Base-by-base conservation (phyloP, 305 asterid species). In the Salvia sclarea region DNA sequence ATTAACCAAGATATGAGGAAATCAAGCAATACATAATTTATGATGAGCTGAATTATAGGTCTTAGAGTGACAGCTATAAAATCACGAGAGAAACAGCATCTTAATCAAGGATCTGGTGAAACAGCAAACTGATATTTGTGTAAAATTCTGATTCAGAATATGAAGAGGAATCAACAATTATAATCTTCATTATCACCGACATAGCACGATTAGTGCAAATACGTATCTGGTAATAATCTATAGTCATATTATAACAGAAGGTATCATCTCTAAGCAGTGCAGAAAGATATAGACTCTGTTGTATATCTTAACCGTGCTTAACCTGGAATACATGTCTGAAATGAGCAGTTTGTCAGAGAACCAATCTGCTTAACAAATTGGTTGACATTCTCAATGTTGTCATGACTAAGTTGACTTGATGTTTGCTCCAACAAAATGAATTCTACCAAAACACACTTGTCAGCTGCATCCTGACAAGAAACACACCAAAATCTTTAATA, bases 391-490 rank as follows among this genome's bases (percentile, higher is more conserved):
- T 75, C 86, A 64, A 85, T 49, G 75, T 73, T 55, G 69, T 85
- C 94, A 38, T n/a, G n/a, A n/a, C 81, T 81, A 58, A 75, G 80
- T 69, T 82, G 80, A 76, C 80, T 86, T 70, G 88, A 68, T 60
- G 81, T 65, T 79, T 84, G 91, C 80, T 84, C 88, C 75, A 94
- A 66, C 71, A 84, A 80, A 80, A 83, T 65, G 79, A 88, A 83
- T 75, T 94, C 96, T 62, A 91, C 82, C 20, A 76, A 68, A 72
- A 94, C 81, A 82, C 84, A 80, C 73, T 76, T 87, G 58, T 83
- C 95, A 67, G 89, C 91, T 8, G 92, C 96, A 66, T 87, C 98
- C 98, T 93, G 76, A 38, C 56, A 77, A 75, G 64, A 79, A 70
- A 72, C 45, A 50, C 70, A 76, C 74, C 68, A 71, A 64, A 16